A percentile compares a stretch with the other conserved stretches of the same genome.
Evolutionary conservation across 2,329 filamentous ascomycete species (phyloP).

Genomic region (Penicillium sp.): DNA sequence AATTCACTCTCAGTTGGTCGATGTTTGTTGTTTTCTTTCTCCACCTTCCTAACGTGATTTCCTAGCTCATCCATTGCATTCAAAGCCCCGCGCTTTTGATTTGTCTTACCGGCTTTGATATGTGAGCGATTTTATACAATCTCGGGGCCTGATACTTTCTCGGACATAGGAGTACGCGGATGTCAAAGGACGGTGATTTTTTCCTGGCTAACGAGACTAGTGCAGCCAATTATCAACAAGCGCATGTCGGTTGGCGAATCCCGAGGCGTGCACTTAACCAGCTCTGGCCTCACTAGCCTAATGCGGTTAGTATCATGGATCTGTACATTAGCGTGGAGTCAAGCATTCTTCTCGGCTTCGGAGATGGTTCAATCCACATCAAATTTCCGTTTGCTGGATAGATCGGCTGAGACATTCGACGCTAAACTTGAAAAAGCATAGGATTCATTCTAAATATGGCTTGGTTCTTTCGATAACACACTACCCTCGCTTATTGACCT

Average conservation of each 20-base stretch:
- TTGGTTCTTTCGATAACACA: neutral
- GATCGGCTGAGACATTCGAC: neutral
- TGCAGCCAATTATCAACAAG: neutral
- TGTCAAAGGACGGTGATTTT: constrained; percentile 3
- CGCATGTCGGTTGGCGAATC: neutral
- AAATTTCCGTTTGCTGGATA: constrained; percentile 1
- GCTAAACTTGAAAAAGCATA: constrained; percentile 8
- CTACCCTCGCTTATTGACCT: constrained; percentile 9
- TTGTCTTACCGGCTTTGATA: too few relatives aligned
- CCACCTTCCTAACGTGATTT: too few relatives aligned
- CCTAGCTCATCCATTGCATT: too few relatives aligned
- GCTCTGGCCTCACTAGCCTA: neutral
- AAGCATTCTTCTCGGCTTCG: constrained; percentile 1
- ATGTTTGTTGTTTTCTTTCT: too few relatives aligned
- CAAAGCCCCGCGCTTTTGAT: too few relatives aligned
- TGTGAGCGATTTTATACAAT: too few relatives aligned
- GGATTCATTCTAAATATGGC: constrained; percentile 5
- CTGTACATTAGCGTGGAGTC: neutral
- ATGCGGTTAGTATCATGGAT: neutral
- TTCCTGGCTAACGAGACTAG: neutral
- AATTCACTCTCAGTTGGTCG: too few relatives aligned
- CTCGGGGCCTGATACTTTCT: neutral
- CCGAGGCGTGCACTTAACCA: neutral
- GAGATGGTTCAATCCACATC: neutral
- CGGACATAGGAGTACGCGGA: neutral